Percentiles rank a stretch among this genome's conserved stretches.
Evolutionary conservation across 2,329 filamentous ascomycete genomes (phyloP).

Genomic region (Fusarium sp.): DNA sequence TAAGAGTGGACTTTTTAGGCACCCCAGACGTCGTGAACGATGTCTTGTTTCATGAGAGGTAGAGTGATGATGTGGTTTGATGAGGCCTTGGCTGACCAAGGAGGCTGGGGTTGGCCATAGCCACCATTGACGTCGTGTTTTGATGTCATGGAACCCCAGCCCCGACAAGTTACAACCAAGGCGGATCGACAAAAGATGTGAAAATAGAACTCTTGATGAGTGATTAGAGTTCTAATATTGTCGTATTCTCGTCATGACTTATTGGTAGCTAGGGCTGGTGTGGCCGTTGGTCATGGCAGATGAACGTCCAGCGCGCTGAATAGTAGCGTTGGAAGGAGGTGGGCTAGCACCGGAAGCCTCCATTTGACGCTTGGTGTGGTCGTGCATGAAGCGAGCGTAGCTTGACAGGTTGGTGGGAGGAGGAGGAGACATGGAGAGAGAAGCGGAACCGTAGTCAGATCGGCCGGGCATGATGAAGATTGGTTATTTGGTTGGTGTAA

Average conservation of each 20-base stretch:
- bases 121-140: conserved; percentile 38
- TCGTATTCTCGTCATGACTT: conserved; percentile 1
- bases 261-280: conserved; percentile 34
- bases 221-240: background rate
- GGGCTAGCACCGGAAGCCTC: conserved; percentile 60
- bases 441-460: conserved; percentile 55
- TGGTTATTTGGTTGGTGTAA: conserved; percentile 15
- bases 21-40: conserved; percentile 25
- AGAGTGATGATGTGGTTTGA: conserved; percentile 2
- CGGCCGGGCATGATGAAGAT: conserved; percentile 53
- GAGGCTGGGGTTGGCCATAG: conserved; percentile 26
- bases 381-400: conserved; percentile 72
- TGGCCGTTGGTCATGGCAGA: conserved; percentile 50
- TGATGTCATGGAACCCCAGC: conserved; percentile 29
- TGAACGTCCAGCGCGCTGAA: conserved; percentile 20
- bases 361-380: conserved; percentile 75
- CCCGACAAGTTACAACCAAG: conserved; percentile 6
- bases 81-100: background rate
- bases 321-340: conserved; percentile 26
- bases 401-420: conserved; percentile 63
- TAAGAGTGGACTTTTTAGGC: conserved; percentile 35
- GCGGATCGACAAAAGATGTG: conserved; percentile 3
- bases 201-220: conserved; percentile 1
- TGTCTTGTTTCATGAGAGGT: conserved; percentile 15
- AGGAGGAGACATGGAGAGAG: conserved; percentile 55